Base-by-base conservation (phyloP, 1,284 basidiomycete species). In the Butyriboletus appendiculatus region DNA sequence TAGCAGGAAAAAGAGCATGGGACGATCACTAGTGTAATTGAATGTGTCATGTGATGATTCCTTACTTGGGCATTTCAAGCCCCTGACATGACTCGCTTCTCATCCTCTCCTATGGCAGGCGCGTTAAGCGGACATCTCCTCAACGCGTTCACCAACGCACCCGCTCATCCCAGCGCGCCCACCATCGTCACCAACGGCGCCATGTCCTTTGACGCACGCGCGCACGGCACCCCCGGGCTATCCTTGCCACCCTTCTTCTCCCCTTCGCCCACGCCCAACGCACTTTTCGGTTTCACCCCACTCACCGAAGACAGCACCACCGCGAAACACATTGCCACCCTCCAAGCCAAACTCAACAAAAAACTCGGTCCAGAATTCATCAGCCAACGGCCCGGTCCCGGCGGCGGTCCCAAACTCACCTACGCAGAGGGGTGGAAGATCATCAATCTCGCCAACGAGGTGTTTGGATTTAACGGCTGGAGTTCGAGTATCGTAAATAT, bases 381-480 rank as follows among this genome's bases (percentile, higher is more conserved):
- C 52, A 92, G 91, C 2, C 87, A 90, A 59, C 79, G 96, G n/a
- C 88, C 91, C 1, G 96, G 96, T 3, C 93, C 92, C 1, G 88
- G 88, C 8, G 93, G 93, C 32, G 88, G 88, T 0, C 80, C 82
- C 8, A 97, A 96, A 71, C 76, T 99, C 51, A 96, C 92, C 9
- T 99, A 99, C 67, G 88, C 94, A 4, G 96, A 98, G 70, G 97
- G 96, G 0, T 98, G 96, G 95, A 96, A 94, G 75, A 87, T 94
- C 33, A 94, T 98, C 70, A 94, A 94, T 64, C 80, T 99, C 24
- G 96, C 96, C 1, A 99, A 99, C 70, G 96, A 99, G 64, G 92
- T 99, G 35, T 99, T 99, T 75, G 96, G 96, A 1, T 98, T 95
- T 77, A 96, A 98, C 60, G 97, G 97, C 11, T 99, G 96, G 96